phyloP scores from a whole-genome alignment of 192 early-diverging fungal genomes.

The Podila epigama region DNA sequence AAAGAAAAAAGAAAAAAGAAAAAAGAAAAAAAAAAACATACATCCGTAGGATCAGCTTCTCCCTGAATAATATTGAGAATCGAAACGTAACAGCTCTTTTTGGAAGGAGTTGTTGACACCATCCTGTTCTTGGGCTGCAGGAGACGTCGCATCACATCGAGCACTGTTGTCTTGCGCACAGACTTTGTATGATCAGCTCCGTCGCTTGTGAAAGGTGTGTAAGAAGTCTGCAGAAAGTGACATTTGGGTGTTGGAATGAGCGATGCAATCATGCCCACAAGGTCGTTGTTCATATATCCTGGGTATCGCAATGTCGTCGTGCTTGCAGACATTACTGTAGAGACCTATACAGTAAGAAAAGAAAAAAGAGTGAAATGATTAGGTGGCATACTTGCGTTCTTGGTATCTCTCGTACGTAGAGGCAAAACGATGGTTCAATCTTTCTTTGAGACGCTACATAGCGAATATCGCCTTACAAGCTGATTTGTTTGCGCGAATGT shows the following conservation, averaged over 20 bases:
- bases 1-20: too few species aligned
- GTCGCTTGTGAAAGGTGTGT: slow-evolving; percentile 97
- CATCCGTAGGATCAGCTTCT: slow-evolving; percentile 97
- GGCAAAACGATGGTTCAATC: too few species aligned
- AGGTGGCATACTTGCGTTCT: too few species aligned
- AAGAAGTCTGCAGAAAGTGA: slow-evolving; percentile 93
- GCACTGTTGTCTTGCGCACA: slow-evolving; percentile 94
- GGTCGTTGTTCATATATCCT: slow-evolving; percentile 99
- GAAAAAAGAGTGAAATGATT: neutral
- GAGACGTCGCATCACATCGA: slow-evolving; percentile 97
- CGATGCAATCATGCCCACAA: slow-evolving; percentile 93
- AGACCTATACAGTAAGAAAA: slow-evolving; percentile 77
- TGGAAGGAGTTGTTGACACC: slow-evolving; percentile 92
- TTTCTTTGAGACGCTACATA: too few species aligned
- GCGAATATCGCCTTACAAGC: slow-evolving; percentile 66
- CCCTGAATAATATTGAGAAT: slow-evolving; percentile 99
- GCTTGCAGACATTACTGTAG: slow-evolving; percentile 97
- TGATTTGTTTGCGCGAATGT: slow-evolving; percentile 97
- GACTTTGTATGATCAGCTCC: slow-evolving; percentile 90
- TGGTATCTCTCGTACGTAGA: too few species aligned
- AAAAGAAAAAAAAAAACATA: slow-evolving; percentile 48
- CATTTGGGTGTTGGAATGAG: slow-evolving; percentile 98
- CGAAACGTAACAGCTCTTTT: slow-evolving; percentile 96
- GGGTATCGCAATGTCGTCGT: slow-evolving; percentile 98
- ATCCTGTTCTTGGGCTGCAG: slow-evolving; percentile 98